Conservation (phyloP, 1,139 yeast species). For the Diutina sp. region DNA sequence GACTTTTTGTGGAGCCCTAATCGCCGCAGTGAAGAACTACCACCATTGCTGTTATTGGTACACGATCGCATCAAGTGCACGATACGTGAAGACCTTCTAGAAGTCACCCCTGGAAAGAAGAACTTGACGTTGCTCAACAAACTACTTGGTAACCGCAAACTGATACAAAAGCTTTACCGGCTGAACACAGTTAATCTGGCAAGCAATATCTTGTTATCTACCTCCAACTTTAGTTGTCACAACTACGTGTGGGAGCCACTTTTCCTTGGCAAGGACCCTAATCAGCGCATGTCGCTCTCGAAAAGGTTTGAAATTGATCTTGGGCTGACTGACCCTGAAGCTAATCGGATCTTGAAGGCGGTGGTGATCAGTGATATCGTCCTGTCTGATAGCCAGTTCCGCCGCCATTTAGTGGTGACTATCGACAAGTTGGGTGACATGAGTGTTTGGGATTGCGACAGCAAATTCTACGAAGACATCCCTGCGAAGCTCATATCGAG, state of each 20-base stretch:
- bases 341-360: background rate
- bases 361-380: constrained; percentile 7
- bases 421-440: background rate
- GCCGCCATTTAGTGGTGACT: background rate
- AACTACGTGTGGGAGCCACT: constrained; percentile 57
- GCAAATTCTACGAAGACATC: background rate
- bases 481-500: background rate
- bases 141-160: constrained; percentile 77
- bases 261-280: constrained; percentile 10
- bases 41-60: constrained; percentile 15
- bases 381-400: background rate
- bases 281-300: constrained; percentile 17
- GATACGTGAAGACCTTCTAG: constrained; percentile 13
- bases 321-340: constrained; percentile 3
- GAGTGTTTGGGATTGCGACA: background rate
- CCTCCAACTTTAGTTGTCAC: constrained; percentile 34
- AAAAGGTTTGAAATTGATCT: constrained; percentile 23
- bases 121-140: constrained; percentile 22
- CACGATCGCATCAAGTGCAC: constrained; percentile 29
- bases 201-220: constrained; percentile 21
- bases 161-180: constrained; percentile 53
- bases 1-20: background rate
- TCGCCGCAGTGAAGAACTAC: background rate
- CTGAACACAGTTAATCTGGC: constrained; percentile 26
- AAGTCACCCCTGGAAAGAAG: background rate